Conservation (phyloP, 2,329 filamentous ascomycete species). For the Fusarium poae region DNA sequence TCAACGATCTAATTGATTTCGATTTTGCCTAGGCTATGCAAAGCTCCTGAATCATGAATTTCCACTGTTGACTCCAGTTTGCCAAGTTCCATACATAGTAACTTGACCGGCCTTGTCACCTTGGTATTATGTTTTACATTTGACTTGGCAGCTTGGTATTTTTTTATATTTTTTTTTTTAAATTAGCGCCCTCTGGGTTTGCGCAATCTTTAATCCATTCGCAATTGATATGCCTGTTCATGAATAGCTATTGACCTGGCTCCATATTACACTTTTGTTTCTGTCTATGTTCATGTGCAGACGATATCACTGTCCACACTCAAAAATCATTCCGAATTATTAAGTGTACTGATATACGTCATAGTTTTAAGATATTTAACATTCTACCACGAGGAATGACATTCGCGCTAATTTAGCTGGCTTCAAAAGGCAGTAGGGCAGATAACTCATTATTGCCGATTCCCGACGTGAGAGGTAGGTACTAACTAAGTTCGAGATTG, state of each 20-base stretch:
- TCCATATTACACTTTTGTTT: neutral
- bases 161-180: neutral
- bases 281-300: neutral
- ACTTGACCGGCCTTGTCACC: slow-evolving; percentile 4
- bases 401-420: slow-evolving; percentile 4
- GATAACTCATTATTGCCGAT: neutral
- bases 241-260: neutral
- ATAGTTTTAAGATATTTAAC: neutral
- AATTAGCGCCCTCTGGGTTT: neutral
- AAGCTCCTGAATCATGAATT: neutral
- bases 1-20: neutral
- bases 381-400: neutral
- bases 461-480: slow-evolving; percentile 2
- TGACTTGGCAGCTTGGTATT: slow-evolving; percentile 1
- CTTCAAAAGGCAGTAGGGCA: slow-evolving; percentile 1
- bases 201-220: neutral
- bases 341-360: neutral
- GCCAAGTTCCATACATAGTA: slow-evolving; percentile 6
- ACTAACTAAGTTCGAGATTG: neutral
- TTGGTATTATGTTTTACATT: neutral
- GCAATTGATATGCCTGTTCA: neutral
- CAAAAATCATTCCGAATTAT: neutral
- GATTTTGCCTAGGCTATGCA: neutral
- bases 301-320: neutral
- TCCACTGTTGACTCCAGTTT: slow-evolving; percentile 1